Percentiles rank a stretch among this genome's conserved stretches.
Evolutionary conservation across 306 rosid species (phyloP).

Genomic region (Trifolium repens): DNA sequence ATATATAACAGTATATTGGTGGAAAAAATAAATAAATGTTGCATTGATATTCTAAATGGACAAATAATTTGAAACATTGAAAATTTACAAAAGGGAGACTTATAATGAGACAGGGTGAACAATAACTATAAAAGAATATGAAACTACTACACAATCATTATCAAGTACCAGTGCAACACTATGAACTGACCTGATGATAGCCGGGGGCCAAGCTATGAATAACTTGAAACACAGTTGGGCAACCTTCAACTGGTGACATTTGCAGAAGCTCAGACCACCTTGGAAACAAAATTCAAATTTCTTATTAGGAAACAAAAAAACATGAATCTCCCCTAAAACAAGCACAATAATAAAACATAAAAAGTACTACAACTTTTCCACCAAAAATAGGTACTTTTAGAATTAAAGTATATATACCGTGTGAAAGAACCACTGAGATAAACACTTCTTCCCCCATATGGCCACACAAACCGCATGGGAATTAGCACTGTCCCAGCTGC

Average conservation of each 20-base stretch:
- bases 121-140: constrained; percentile 13
- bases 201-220: constrained; percentile 86
- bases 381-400: background rate
- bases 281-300: constrained; percentile 27
- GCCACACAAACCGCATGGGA: constrained; percentile 97
- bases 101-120: no score
- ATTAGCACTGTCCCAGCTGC: constrained; percentile 65
- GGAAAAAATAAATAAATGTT: no score
- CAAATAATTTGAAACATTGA: no score
- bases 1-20: no score
- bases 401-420: constrained; percentile 47
- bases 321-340: constrained; percentile 18
- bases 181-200: constrained; percentile 79
- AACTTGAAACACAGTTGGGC: constrained; percentile 92
- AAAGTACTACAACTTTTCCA: constrained; percentile 20
- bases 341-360: constrained; percentile 17
- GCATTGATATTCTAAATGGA: no score
- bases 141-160: constrained; percentile 11
- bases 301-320: background rate
- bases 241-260: constrained; percentile 91
- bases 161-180: constrained; percentile 31
- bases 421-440: constrained; percentile 89
- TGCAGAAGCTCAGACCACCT: constrained; percentile 97
- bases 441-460: constrained; percentile 85
- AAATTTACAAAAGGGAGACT: no score